phyloP scores from a whole-genome alignment of 305 asterid genomes.

The Petunia hybrid region DNA sequence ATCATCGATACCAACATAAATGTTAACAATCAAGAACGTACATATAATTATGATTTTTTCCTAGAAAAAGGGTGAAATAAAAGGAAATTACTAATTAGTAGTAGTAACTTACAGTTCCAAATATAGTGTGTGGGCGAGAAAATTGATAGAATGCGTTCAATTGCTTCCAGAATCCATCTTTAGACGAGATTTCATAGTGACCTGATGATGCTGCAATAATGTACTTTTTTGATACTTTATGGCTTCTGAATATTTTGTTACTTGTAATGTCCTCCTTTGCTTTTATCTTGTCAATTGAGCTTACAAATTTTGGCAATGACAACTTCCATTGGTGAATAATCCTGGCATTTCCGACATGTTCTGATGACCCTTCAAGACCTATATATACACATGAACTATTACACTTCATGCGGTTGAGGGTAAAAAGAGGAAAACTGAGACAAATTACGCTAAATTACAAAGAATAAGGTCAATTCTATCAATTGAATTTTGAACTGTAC shows the following conservation, averaged over 20 bases:
- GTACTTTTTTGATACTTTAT: neutral
- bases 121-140: constrained; percentile 40
- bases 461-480: too few relatives aligned
- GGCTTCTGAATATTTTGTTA: neutral
- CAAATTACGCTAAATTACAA: neutral
- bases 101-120: constrained; percentile 39
- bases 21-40: neutral
- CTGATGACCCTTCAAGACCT: constrained; percentile 2
- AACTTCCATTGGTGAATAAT: neutral
- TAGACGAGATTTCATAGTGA: constrained; percentile 6
- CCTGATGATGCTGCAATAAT: neutral
- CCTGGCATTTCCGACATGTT: neutral
- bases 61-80: neutral
- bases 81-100: neutral
- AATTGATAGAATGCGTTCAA: constrained; percentile 35
- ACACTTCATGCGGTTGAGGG: neutral
- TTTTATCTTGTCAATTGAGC: neutral
- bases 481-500: too few relatives aligned
- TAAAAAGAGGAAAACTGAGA: neutral
- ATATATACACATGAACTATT: neutral
- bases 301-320: neutral
- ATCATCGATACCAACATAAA: neutral
- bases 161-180: neutral
- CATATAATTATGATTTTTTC: neutral
- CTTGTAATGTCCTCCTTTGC: neutral